Conservation (phyloP, 129 eudicot species). For the Logfia minima region DNA sequence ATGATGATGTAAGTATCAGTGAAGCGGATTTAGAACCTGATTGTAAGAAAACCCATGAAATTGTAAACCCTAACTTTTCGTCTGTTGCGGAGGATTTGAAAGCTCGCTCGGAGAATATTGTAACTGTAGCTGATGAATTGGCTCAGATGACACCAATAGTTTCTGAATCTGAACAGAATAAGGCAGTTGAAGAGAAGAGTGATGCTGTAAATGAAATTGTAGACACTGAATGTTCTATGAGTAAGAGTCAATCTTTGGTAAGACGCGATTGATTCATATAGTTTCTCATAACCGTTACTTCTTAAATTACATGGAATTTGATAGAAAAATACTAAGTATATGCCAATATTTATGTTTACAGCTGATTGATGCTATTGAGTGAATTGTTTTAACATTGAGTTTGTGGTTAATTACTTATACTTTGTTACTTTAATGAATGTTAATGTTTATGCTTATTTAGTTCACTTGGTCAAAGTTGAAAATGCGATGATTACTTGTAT, state of each 20-base stretch:
- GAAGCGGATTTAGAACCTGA: constrained; percentile 6
- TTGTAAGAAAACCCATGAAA: neutral
- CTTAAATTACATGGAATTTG: neutral
- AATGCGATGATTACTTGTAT: neutral
- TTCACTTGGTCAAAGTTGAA: neutral
- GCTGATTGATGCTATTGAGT: neutral
- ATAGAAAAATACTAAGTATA: neutral
- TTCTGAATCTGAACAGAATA: constrained; percentile 8
- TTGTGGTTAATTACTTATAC: neutral
- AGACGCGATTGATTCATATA: neutral
- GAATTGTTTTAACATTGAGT: neutral
- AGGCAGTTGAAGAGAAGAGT: constrained; percentile 9
- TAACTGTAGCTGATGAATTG: constrained; percentile 14
- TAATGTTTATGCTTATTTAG: neutral
- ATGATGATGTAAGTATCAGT: constrained; percentile 18
- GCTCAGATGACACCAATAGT: constrained; percentile 20
- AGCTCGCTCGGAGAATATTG: constrained; percentile 7
- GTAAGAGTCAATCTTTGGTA: constrained; percentile 31
- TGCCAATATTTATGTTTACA: neutral
- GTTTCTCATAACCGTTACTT: neutral
- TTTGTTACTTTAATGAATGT: neutral
- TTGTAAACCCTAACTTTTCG: constrained; percentile 12
- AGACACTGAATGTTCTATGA: constrained; percentile 17
- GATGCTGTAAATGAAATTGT: constrained; percentile 1
- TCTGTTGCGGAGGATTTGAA: neutral